Evolutionary conservation across 371 early-diverging fungal genomes (phyloP).

Genomic region (Mortierella sp.): DNA sequence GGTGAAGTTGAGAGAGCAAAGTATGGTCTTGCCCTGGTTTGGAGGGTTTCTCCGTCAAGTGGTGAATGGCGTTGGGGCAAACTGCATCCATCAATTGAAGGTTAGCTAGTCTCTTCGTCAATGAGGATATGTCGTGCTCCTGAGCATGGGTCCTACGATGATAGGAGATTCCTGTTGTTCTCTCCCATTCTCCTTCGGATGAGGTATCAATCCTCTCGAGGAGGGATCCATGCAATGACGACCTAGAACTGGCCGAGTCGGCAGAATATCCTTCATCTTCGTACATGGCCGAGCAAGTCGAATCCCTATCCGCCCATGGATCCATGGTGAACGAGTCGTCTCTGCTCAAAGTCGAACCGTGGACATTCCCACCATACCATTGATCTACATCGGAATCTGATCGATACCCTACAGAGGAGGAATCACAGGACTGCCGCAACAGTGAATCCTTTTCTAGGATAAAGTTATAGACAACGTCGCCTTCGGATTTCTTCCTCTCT

Average conservation of each 20-base stretch:
- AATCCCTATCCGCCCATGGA: no score
- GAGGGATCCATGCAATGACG: not conserved
- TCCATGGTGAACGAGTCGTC: no score
- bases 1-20: slow-evolving; percentile 29
- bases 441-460: no score
- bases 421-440: no score
- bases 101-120: slow-evolving; percentile 36
- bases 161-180: not conserved
- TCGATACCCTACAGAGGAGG: no score
- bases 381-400: no score
- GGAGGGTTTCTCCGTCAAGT: not conserved
- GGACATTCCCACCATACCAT: no score
- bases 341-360: no score
- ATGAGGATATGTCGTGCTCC: slow-evolving; percentile 25
- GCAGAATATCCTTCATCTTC: no score
- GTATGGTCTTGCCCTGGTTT: slow-evolving; percentile 7
- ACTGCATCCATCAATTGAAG: slow-evolving; percentile 33
- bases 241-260: no score
- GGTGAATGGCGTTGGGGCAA: slow-evolving; percentile 3
- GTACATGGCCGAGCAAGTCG: no score
- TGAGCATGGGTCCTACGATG: not conserved
- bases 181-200: not conserved
- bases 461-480: no score
- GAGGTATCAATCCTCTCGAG: not conserved
- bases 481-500: not conserved